Conservation (phyloP, 768 basidiomycete genomes). For the Naganishia onofrii region DNA sequence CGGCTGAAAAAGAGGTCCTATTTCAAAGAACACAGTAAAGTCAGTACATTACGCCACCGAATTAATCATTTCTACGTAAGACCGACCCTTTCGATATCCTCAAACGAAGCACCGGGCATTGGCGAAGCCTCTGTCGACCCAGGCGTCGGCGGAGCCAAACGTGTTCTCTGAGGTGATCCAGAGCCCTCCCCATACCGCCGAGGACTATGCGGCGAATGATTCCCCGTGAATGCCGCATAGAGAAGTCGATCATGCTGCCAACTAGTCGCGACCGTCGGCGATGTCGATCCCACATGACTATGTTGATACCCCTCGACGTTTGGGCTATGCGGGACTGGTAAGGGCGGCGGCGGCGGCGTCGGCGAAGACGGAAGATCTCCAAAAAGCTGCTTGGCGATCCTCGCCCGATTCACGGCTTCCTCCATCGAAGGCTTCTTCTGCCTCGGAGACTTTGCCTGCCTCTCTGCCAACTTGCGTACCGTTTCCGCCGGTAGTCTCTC, state of each 20-base stretch:
- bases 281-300: too few species aligned
- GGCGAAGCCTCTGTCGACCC: conserved; percentile 17
- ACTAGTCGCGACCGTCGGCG: too few species aligned
- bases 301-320: too few species aligned
- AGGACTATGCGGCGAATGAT: not conserved
- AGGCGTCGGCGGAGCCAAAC: not conserved
- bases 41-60: not conserved
- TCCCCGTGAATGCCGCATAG: not conserved
- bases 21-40: not conserved
- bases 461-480: conserved; percentile 16
- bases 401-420: conserved; percentile 31
- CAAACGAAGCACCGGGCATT: conserved; percentile 16
- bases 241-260: not conserved
- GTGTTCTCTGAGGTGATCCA: not conserved
- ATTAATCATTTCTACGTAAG: not conserved
- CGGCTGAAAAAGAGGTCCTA: conserved; percentile 22
- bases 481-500: conserved; percentile 29
- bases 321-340: not conserved
- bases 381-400: conserved; percentile 21
- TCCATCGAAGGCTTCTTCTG: conserved; percentile 32
- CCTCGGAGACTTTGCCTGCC: conserved; percentile 14
- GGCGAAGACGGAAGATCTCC: not conserved
- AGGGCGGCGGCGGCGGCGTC: not conserved
- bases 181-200: not conserved
- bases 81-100: conserved; percentile 14